Conservation (phyloP, 2,329 filamentous ascomycete species). For the Penicillium sp. region DNA sequence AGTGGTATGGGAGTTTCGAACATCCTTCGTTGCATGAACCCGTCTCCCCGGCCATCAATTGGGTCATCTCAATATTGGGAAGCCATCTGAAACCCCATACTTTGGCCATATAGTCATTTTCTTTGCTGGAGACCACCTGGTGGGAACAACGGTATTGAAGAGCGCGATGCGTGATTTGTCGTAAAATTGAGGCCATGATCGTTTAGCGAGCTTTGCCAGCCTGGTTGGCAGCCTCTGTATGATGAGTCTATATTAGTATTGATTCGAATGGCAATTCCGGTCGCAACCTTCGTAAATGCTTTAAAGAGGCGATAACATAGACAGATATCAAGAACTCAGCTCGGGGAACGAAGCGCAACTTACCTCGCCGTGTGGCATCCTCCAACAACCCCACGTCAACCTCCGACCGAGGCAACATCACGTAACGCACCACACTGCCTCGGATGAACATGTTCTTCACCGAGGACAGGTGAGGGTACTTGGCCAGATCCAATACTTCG, state of each 20-base stretch:
- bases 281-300: background rate
- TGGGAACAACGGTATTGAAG: conserved; percentile 18
- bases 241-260: conserved; percentile 16
- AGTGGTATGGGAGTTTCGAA: background rate
- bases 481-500: conserved; percentile 84
- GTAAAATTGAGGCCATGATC: conserved; percentile 16
- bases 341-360: conserved; percentile 16
- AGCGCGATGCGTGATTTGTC: conserved; percentile 17
- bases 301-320: background rate
- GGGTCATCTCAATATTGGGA: background rate
- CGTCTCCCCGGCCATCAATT: background rate
- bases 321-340: background rate
- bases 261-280: background rate
- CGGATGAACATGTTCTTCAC: conserved; percentile 97
- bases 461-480: conserved; percentile 87
- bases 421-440: conserved; percentile 88
- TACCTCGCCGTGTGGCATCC: conserved; percentile 86
- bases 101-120: conserved; percentile 11
- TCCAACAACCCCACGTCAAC: conserved; percentile 86
- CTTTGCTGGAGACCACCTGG: conserved; percentile 13
- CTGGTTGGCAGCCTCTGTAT: conserved; percentile 51
- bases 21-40: background rate
- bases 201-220: conserved; percentile 50
- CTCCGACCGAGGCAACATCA: conserved; percentile 77
- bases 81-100: conserved; percentile 6